These are phyloP conservation scores for Casuarina equisetifolia DNA, from an alignment of 306 rosid species.

Conservation along the genomic window DNA sequence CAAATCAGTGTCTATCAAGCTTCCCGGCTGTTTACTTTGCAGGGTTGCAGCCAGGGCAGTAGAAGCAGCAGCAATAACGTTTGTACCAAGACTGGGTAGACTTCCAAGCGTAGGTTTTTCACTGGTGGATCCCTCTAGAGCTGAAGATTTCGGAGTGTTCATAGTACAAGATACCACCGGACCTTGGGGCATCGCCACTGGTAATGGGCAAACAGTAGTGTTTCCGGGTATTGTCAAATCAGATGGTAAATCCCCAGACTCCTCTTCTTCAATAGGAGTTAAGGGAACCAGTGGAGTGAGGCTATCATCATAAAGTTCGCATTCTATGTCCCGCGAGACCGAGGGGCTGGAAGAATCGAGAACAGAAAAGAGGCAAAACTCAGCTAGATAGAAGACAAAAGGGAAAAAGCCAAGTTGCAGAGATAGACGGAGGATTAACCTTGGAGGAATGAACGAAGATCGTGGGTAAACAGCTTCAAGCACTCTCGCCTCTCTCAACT, in stretches of 20 bases:
- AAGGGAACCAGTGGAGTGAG: constrained; percentile 54
- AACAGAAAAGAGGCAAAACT: background rate
- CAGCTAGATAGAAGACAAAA: constrained; percentile 4
- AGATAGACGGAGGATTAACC: constrained; percentile 37
- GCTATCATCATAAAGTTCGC: constrained; percentile 47
- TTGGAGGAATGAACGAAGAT: constrained; percentile 56
- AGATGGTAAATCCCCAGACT: constrained; percentile 23
- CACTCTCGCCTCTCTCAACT: constrained; percentile 47
- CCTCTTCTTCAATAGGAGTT: constrained; percentile 63
- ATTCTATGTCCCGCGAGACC: constrained; percentile 41
- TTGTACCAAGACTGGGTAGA: constrained; percentile 34
- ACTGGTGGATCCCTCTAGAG: constrained; percentile 13
- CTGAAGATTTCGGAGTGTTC: constrained; percentile 16
- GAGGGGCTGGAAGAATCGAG: constrained; percentile 40
- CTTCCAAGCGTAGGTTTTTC: constrained; percentile 22
- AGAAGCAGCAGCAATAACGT: constrained; percentile 44
- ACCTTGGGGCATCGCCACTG: constrained; percentile 23
- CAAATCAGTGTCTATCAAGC: constrained; percentile 52
- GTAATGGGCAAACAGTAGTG: constrained; percentile 16
- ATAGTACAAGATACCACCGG: constrained; percentile 6
- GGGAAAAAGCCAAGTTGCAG: background rate
- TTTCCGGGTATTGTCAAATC: constrained; percentile 19
- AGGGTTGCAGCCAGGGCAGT: constrained; percentile 43
- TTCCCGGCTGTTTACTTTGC: constrained; percentile 50
- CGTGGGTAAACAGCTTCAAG: constrained; percentile 76